Conservation (phyloP, 345 rosid species). For the Hibiscus trionum region DNA sequence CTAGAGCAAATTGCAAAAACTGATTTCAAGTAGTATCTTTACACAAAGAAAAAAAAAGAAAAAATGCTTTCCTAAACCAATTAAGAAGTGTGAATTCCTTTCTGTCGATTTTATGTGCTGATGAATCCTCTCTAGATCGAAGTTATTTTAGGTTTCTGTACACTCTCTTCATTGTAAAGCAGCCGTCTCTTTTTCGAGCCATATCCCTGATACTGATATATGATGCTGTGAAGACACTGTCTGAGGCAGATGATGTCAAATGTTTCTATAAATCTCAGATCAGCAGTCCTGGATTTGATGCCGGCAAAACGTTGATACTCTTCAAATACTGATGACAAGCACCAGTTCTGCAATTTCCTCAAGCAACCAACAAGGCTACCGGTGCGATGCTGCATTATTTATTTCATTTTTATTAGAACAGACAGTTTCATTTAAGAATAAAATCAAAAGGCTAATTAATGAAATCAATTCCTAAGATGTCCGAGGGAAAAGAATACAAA, state of each 20-base stretch:
- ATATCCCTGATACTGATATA: conserved; percentile 73
- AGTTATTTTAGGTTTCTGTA: conserved; percentile 42
- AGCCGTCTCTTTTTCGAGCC: conserved; percentile 61
- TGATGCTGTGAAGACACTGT: conserved; percentile 58
- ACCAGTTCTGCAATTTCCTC: conserved; percentile 79
- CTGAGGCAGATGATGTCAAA: conserved; percentile 37
- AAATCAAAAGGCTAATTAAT: neutral
- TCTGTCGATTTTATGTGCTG: neutral
- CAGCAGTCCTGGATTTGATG: conserved; percentile 45
- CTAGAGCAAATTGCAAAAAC: neutral
- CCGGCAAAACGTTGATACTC: conserved; percentile 70
- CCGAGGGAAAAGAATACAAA: neutral
- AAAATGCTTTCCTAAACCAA: neutral
- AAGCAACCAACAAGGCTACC: conserved; percentile 86
- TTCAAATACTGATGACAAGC: conserved; percentile 59
- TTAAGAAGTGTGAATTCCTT: neutral
- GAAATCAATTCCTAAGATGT: neutral
- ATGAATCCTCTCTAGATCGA: conserved; percentile 16
- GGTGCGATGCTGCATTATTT: conserved; percentile 63
- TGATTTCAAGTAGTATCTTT: neutral
- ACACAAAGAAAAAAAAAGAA: neutral
- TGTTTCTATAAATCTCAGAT: conserved; percentile 54
- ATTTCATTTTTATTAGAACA: neutral
- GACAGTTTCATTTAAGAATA: too few species aligned
- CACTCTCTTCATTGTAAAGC: conserved; percentile 43